phyloP scores from a whole-genome alignment of 2,329 filamentous ascomycete species.

The Phaeosphaeriaceae sp. region DNA sequence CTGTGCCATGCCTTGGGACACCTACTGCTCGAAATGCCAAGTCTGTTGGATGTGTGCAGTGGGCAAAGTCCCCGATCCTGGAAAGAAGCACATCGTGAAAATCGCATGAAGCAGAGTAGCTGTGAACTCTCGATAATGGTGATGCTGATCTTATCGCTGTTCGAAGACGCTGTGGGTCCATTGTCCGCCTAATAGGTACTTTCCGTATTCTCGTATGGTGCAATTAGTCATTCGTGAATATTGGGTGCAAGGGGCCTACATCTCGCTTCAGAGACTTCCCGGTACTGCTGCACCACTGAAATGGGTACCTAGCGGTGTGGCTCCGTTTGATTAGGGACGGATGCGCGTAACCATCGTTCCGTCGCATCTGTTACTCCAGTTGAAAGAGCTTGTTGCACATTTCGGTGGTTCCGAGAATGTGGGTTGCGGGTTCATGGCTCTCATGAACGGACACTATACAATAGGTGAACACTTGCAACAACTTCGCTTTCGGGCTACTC shows the following conservation, averaged over 20 bases:
- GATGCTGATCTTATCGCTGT: constrained; percentile 6
- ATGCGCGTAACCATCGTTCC: constrained; percentile 1
- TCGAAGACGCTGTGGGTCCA: constrained; percentile 14
- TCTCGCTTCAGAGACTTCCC: constrained; percentile 6
- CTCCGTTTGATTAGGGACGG: background rate
- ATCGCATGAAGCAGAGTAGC: background rate
- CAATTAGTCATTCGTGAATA: constrained; percentile 16
- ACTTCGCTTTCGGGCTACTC: background rate
- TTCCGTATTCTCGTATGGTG: constrained; percentile 7
- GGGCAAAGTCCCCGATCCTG: background rate
- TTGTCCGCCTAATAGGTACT: constrained; percentile 14
- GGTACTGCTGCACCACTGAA: background rate
- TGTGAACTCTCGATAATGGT: background rate
- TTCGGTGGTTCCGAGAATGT: constrained; percentile 1
- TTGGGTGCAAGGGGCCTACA: constrained; percentile 18
- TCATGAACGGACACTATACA: background rate
- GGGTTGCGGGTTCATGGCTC: background rate
- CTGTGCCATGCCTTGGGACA: constrained; percentile 27
- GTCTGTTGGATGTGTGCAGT: constrained; percentile 1
- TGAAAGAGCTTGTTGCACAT: constrained; percentile 3
- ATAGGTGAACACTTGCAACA: background rate
- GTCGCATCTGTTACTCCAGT: constrained; percentile 3
- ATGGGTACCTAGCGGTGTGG: background rate
- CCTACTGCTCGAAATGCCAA: constrained; percentile 10
- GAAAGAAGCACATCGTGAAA: background rate